Conservation (phyloP, 371 early-diverging fungal species). For the Dentiscutata heterogama region DNA sequence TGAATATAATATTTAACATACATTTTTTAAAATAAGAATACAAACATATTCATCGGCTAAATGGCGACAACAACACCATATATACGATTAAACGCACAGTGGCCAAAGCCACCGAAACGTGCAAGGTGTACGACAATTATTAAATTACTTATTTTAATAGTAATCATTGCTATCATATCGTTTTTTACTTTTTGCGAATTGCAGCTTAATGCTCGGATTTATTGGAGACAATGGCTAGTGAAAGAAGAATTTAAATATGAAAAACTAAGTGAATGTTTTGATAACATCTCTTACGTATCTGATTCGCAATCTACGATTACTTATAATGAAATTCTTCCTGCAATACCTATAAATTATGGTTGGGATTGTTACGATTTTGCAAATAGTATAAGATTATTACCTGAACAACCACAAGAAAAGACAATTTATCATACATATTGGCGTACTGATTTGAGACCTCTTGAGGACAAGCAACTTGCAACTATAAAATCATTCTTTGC, state of each 20-base stretch:
- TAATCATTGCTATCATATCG: slow-evolving; percentile 39
- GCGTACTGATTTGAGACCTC: slow-evolving; percentile 59
- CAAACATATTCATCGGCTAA: too few relatives aligned
- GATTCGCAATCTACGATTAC: slow-evolving; percentile 48
- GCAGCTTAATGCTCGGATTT: slow-evolving; percentile 63
- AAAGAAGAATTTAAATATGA: slow-evolving; percentile 60
- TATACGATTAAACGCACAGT: slow-evolving; percentile 5
- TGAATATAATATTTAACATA: too few relatives aligned
- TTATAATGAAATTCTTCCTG: slow-evolving; percentile 59
- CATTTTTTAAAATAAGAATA: too few relatives aligned
- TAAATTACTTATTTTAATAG: background rate
- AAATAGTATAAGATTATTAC: slow-evolving; percentile 53
- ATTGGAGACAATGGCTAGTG: slow-evolving; percentile 62
- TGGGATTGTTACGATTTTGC: slow-evolving; percentile 67
- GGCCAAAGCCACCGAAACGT: slow-evolving; percentile 16
- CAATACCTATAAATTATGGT: slow-evolving; percentile 58
- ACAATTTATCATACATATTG: slow-evolving; percentile 65
- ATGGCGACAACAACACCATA: slow-evolving; percentile 21
- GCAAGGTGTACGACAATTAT: slow-evolving; percentile 10
- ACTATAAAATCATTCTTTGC: slow-evolving; percentile 63
- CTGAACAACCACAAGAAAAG: slow-evolving; percentile 42
- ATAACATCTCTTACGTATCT: slow-evolving; percentile 53
- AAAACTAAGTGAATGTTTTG: slow-evolving; percentile 60
- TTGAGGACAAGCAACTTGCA: slow-evolving; percentile 62
- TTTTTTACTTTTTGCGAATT: slow-evolving; percentile 60